Percentiles rank a stretch among this genome's conserved stretches.
These are phyloP conservation scores for Entomortierella lignicola DNA, from an alignment of 192 early-diverging fungal species.

Conservation along the genomic window DNA sequence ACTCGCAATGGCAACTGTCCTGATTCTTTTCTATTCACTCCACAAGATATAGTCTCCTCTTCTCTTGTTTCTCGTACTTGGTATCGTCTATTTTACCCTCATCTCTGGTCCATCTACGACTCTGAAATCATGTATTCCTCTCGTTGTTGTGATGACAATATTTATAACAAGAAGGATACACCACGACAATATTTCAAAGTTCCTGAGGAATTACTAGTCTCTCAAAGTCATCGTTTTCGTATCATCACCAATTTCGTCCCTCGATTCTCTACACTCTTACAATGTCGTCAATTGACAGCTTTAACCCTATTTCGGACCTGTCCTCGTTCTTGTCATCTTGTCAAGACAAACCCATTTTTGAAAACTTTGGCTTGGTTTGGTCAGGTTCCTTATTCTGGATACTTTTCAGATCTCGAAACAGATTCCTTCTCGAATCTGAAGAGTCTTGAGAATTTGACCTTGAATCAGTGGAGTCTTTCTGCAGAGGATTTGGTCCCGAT, in stretches of 20 bases:
- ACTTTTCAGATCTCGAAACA: neutral
- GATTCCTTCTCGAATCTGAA: neutral
- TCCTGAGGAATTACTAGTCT: neutral
- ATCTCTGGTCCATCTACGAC: constrained; percentile 20
- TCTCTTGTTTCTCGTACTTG: constrained; percentile 10
- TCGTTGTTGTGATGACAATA: too few relatives aligned
- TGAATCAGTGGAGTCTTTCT: constrained; percentile 23
- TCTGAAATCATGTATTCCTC: constrained; percentile 4
- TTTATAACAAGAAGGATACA: neutral
- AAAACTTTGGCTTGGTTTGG: constrained; percentile 13
- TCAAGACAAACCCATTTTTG: neutral
- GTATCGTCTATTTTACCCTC: constrained; percentile 11
- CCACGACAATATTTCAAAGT: neutral
- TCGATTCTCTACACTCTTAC: neutral
- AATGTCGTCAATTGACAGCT: constrained; percentile 1
- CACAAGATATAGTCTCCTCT: constrained; percentile 1
- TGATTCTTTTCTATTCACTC: neutral
- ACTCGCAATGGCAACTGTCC: neutral
- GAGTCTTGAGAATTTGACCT: constrained; percentile 1
- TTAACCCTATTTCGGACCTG: neutral
- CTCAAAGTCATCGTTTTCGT: neutral
- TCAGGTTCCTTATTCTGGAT: constrained; percentile 7
- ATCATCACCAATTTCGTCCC: constrained; percentile 5
- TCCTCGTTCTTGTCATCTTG: neutral
- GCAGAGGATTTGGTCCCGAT: neutral